phyloP scores from a whole-genome alignment of 306 rosid species.

The Vicia sativa region DNA sequence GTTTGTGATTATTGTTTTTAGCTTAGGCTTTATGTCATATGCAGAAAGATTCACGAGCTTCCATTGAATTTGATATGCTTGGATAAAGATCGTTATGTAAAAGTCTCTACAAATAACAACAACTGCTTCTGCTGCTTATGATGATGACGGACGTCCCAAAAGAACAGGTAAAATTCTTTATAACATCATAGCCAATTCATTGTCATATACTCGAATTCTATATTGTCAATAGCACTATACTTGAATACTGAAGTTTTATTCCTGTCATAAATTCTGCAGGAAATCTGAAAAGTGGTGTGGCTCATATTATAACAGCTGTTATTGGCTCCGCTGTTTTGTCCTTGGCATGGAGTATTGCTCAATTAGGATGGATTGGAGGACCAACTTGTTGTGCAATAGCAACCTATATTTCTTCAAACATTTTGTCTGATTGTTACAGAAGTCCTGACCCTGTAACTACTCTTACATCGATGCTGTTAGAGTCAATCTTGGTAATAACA shows the following conservation, averaged over 20 bases:
- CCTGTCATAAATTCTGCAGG: slow-evolving; percentile 38
- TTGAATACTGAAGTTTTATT: slow-evolving; percentile 23
- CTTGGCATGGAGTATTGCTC: slow-evolving; percentile 72
- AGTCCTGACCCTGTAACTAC: slow-evolving; percentile 58
- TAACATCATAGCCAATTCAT: slow-evolving; percentile 19
- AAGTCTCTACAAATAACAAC: slow-evolving; percentile 52
- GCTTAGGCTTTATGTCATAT: neutral
- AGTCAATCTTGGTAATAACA: slow-evolving; percentile 53
- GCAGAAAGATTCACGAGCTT: slow-evolving; percentile 30
- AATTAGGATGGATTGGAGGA: slow-evolving; percentile 73
- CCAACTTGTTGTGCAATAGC: slow-evolving; percentile 54
- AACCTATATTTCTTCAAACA: slow-evolving; percentile 57
- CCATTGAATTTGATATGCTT: neutral
- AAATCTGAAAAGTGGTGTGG: slow-evolving; percentile 55
- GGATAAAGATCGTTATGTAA: slow-evolving; percentile 50
- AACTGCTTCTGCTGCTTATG: slow-evolving; percentile 37
- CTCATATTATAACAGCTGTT: slow-evolving; percentile 77
- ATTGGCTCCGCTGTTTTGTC: slow-evolving; percentile 77
- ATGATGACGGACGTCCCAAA: slow-evolving; percentile 60
- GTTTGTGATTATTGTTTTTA: neutral
- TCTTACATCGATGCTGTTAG: slow-evolving; percentile 67
- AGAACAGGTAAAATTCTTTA: slow-evolving; percentile 55
- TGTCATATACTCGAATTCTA: slow-evolving; percentile 1
- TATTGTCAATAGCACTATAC: too few species aligned
- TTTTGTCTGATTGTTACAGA: slow-evolving; percentile 70